A percentile compares a stretch with the other conserved stretches of the same genome.
These are phyloP conservation scores for Leccinum angustisporum DNA, from an alignment of 1,284 basidiomycete species.

Conservation along the genomic window DNA sequence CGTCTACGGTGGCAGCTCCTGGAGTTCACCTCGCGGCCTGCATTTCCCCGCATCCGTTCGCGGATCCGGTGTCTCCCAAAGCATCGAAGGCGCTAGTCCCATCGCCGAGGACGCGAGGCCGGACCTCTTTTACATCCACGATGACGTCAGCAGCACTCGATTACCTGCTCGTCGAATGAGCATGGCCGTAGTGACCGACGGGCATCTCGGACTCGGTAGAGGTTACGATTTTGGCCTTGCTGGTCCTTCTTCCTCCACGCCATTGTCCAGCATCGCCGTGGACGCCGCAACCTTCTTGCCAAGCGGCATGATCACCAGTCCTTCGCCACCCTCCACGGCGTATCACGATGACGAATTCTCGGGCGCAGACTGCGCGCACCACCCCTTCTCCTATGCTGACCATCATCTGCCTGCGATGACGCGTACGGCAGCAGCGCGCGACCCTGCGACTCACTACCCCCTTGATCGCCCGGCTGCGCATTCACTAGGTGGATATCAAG, in stretches of 20 bases:
- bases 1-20: slow-evolving; percentile 30
- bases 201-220: slow-evolving; percentile 8
- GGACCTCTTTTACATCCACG: slow-evolving; percentile 13
- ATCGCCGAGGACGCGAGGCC: slow-evolving; percentile 32
- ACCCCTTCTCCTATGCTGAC: slow-evolving; percentile 19
- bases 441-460: slow-evolving; percentile 14
- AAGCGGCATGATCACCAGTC: slow-evolving; percentile 19
- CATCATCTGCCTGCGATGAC: slow-evolving; percentile 17
- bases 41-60: slow-evolving; percentile 26
- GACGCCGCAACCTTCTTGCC: slow-evolving; percentile 19
- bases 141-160: slow-evolving; percentile 23
- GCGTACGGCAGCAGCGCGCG: slow-evolving; percentile 12
- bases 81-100: slow-evolving; percentile 10
- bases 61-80: slow-evolving; percentile 21
- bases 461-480: slow-evolving; percentile 25
- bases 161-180: slow-evolving; percentile 18
- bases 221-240: slow-evolving; percentile 10
- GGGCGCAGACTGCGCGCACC: slow-evolving; percentile 16
- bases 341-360: slow-evolving; percentile 28
- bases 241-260: slow-evolving; percentile 10
- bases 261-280: slow-evolving; percentile 17
- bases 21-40: slow-evolving; percentile 24
- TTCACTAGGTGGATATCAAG: slow-evolving; percentile 20
- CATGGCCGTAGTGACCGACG: slow-evolving; percentile 15
- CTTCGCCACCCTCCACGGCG: slow-evolving; percentile 25